These are phyloP conservation scores for Plasmodium blacklocki DNA, from an alignment of 169 alveolate species.

Conservation along the genomic window DNA sequence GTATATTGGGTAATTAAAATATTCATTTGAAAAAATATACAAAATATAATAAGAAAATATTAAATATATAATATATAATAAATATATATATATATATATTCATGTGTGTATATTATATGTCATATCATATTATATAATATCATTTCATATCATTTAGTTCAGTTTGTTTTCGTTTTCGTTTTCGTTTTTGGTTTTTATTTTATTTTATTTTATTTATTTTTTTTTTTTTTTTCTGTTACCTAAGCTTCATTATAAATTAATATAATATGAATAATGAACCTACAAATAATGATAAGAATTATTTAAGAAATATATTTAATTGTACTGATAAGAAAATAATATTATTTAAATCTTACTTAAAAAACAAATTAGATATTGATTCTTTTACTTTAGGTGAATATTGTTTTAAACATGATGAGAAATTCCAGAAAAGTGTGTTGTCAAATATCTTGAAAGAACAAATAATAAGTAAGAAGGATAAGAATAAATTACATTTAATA, in stretches of 20 bases:
- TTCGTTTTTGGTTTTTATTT: background rate
- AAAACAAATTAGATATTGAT: slow-evolving; percentile 29
- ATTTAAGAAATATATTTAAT: slow-evolving; percentile 32
- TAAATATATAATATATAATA: no score
- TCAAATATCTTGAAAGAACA: slow-evolving; percentile 52
- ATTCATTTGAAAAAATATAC: no score
- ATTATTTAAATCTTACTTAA: slow-evolving; percentile 54
- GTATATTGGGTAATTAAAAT: no score
- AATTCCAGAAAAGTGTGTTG: slow-evolving; percentile 33
- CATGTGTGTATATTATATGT: no score
- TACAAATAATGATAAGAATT: background rate
- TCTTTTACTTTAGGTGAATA: slow-evolving; percentile 62
- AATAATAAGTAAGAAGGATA: slow-evolving; percentile 31
- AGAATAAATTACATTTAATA: slow-evolving; percentile 39
- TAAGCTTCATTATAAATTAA: background rate
- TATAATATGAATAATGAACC: slow-evolving; percentile 16
- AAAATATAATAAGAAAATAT: no score
- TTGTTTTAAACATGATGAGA: slow-evolving; percentile 64
- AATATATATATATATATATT: no score
- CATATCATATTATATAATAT: no score
- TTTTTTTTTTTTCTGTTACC: background rate
- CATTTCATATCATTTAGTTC: no score
- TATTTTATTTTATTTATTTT: background rate
- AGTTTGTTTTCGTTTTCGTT: background rate
- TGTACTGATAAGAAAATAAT: slow-evolving; percentile 71